Percentiles rank a stretch among this genome's conserved stretches.
Conservation (phyloP, 225 moss, liverwort and hornwort genomes). For the Bryoerythrophyllum caledonicum region DNA sequence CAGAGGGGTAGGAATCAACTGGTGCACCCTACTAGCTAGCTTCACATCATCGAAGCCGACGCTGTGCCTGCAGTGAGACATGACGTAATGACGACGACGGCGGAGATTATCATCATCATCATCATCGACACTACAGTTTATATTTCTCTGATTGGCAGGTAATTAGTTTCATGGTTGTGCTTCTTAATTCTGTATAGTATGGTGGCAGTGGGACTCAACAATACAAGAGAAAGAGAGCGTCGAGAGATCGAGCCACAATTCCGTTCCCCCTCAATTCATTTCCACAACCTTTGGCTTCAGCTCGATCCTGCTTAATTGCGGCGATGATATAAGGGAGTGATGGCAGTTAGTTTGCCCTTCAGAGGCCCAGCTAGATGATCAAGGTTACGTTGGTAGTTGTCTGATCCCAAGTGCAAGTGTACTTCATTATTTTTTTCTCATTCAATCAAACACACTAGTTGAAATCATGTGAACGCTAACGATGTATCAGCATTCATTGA, state of each 20-base stretch:
- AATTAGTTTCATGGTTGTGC: conserved; percentile 14
- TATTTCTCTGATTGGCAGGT: conserved; percentile 27
- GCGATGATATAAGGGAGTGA: conserved; percentile 10
- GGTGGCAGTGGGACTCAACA: conserved; percentile 25
- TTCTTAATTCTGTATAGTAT: conserved; percentile 29
- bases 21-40: conserved; percentile 25
- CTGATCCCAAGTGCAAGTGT: conserved; percentile 23
- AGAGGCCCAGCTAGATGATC: conserved; percentile 19
- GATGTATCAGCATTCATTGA: not conserved
- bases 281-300: conserved; percentile 30
- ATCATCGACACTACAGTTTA: not conserved
- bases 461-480: not conserved
- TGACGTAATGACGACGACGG: conserved; percentile 2
- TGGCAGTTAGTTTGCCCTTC: conserved; percentile 1
- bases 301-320: conserved; percentile 4
- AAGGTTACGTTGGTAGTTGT: conserved; percentile 27
- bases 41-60: conserved; percentile 13
- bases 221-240: not conserved
- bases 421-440: conserved; percentile 13
- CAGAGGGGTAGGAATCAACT: conserved; percentile 31
- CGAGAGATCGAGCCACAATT: conserved; percentile 5
- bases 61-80: conserved; percentile 16
- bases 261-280: conserved; percentile 28
- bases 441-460: conserved; percentile 18
- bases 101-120: not conserved